phyloP scores from a whole-genome alignment of 83 land plant genomes.

The Isoetes engelmannii region DNA sequence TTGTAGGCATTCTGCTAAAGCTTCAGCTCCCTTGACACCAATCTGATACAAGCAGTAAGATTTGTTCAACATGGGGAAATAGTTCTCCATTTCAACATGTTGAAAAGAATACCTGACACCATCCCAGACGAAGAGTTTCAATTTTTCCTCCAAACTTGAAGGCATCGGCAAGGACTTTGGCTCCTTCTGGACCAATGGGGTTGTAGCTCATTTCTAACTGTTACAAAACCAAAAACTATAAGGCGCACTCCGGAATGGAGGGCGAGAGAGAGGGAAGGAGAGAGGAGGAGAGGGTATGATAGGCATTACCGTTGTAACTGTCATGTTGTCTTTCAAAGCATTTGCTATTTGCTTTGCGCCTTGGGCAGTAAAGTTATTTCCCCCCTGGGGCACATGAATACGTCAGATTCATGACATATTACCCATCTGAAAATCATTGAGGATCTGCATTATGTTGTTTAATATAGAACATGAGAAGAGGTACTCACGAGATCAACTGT shows the following conservation, averaged over 20 bases:
- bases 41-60: conserved; percentile 39
- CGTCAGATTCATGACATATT: background rate
- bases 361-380: conserved; percentile 78
- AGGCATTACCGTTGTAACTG: conserved; percentile 61
- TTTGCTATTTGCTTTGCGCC: conserved; percentile 60
- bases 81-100: background rate
- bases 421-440: too few relatives aligned
- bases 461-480: background rate
- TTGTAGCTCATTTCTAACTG: conserved; percentile 94
- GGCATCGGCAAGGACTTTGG: conserved; percentile 65
- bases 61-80: background rate
- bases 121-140: conserved; percentile 75
- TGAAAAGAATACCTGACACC: conserved; percentile 76
- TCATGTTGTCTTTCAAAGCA: conserved; percentile 69
- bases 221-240: background rate
- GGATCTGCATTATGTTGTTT: too few relatives aligned
- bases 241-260: background rate
- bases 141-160: conserved; percentile 86
- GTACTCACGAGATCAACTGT: conserved; percentile 66
- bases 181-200: conserved; percentile 93
- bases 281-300: background rate
- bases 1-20: conserved; percentile 74
- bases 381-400: conserved; percentile 52
- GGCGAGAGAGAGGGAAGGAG: background rate
- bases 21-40: conserved; percentile 87